Evolutionary conservation across 352 stramenopile species (phyloP).

Genomic region (Phytophthora sojae): DNA sequence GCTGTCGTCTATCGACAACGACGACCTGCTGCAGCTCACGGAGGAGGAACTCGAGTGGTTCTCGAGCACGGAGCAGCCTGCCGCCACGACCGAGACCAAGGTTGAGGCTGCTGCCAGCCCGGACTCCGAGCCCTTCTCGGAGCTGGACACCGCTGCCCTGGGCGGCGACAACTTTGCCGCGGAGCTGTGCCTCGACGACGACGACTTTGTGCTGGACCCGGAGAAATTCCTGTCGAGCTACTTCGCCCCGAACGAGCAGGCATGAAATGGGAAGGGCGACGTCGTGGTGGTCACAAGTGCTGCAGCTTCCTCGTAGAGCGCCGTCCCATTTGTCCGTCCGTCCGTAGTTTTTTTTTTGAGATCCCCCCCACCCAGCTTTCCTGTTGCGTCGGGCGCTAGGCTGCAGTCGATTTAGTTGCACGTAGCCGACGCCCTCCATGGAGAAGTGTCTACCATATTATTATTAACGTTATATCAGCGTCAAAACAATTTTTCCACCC

Average conservation of each 20-base stretch:
- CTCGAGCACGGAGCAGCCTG: slow-evolving; percentile 35
- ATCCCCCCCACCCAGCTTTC: slow-evolving; percentile 16
- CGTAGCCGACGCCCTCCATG: slow-evolving; percentile 21
- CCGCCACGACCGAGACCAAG: slow-evolving; percentile 9
- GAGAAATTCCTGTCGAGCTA: slow-evolving; percentile 91
- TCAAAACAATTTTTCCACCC: slow-evolving; percentile 29
- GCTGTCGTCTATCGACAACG: slow-evolving; percentile 77
- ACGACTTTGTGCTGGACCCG: slow-evolving; percentile 87
- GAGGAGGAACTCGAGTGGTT: slow-evolving; percentile 90
- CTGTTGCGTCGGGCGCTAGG: slow-evolving; percentile 18
- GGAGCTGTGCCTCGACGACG: slow-evolving; percentile 60
- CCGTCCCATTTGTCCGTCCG: slow-evolving; percentile 42
- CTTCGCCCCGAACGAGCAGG: slow-evolving; percentile 57
- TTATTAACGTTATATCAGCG: slow-evolving; percentile 58
- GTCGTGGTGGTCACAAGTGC: slow-evolving; percentile 53
- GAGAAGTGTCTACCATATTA: slow-evolving; percentile 40
- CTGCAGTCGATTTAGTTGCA: slow-evolving; percentile 18
- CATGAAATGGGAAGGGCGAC: slow-evolving; percentile 37
- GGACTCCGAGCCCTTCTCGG: slow-evolving; percentile 30
- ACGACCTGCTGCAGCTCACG: slow-evolving; percentile 81
- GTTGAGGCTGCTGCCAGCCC: slow-evolving; percentile 3
- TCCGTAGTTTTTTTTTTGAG: slow-evolving; percentile 44
- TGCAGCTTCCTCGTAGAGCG: slow-evolving; percentile 51
- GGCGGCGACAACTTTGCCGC: slow-evolving; percentile 37
- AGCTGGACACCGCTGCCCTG: slow-evolving; percentile 33